Evolutionary conservation across 148 eudicot genomes (phyloP), one percentile per base, ranked within the genome.

Genomic region (Camellia granthamiana): DNA sequence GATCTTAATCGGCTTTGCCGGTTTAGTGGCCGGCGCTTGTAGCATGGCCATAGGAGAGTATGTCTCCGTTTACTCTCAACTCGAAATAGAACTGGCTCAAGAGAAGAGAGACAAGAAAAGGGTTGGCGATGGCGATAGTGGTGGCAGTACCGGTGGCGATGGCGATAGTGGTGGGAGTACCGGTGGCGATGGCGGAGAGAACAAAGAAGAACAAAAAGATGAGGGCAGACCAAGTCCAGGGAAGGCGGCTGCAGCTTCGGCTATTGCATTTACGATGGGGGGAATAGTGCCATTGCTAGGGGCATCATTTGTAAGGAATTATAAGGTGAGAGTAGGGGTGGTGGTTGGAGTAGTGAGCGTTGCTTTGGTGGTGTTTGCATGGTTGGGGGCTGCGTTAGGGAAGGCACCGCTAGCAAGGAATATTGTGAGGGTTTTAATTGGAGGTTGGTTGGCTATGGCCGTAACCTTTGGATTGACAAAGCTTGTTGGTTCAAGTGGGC

Each of bases 391-490:
- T 7, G 76, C 65, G 21, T 62, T 87, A 7, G 89, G 85, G 23
- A 77, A 69, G 74, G 84, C 82, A 6, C 85, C 87, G 6, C 72
- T 69, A 14, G 62, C 79, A 5, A 84, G 82, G 78, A 73, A 87
- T 6, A 55, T 84, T 3, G 23, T 80, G 59, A 84, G 89, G 79
- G 85, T 87, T 68, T 58, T 87, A 62, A 51, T 83, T 15, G 86
- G 89, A 66, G 89, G 89, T 10, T 87, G 89, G 89, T 61, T 87
- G 58, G 87, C 87, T 51, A 87, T 87, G 89, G 89, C 77, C 23
- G 38, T 79, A 2, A 79, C 82, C 51, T 79, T 79, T 72, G 82
- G 82, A 13, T 72, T 79, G 61, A 79, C 77, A 30, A 79, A 79
- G 61, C 58, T 72, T 49, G 72, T 69, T 78, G 84, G 81, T 46